Percentiles rank a stretch among this genome's conserved stretches.
These are phyloP conservation scores for Magnusiomyces suaveolens DNA, from an alignment of 1,139 yeast genomes.

Conservation along the genomic window DNA sequence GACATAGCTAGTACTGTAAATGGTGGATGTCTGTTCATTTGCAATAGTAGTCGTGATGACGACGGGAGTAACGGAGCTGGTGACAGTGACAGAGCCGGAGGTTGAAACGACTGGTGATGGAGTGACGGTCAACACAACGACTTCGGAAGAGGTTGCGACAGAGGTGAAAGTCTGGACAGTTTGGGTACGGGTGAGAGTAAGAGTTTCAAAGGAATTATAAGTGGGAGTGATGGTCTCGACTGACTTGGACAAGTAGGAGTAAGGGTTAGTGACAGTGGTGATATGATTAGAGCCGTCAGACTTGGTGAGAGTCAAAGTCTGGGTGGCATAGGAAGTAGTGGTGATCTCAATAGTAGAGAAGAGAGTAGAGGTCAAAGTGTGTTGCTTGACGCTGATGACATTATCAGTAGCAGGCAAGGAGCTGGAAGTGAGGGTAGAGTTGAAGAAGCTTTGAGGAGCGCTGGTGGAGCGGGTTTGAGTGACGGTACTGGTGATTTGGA, in stretches of 20 bases:
- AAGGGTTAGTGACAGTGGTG: slow-evolving; percentile 1
- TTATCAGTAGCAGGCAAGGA: neutral
- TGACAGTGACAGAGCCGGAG: slow-evolving; percentile 4
- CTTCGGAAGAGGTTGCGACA: slow-evolving; percentile 4
- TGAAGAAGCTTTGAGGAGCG: neutral
- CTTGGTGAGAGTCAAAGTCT: slow-evolving; percentile 1
- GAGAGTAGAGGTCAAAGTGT: neutral
- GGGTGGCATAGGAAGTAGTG: neutral
- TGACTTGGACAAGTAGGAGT: slow-evolving; percentile 1
- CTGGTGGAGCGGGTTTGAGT: neutral
- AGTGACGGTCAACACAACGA: slow-evolving; percentile 6
- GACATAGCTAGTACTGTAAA: neutral
- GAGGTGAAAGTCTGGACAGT: slow-evolving; percentile 9
- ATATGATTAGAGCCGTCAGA: neutral
- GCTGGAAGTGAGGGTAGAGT: neutral
- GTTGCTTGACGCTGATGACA: neutral
- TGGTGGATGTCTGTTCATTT: neutral
- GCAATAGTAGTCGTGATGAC: neutral
- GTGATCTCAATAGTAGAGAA: neutral
- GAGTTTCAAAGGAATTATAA: slow-evolving; percentile 3
- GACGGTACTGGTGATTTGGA: neutral
- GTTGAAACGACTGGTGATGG: slow-evolving; percentile 9
- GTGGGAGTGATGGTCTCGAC: neutral
- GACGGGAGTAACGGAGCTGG: slow-evolving; percentile 6
- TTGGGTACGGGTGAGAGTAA: slow-evolving; percentile 10